Base-by-base conservation (phyloP, 176 grass and related monocot genomes). In the Tillandsia fasciculata region DNA sequence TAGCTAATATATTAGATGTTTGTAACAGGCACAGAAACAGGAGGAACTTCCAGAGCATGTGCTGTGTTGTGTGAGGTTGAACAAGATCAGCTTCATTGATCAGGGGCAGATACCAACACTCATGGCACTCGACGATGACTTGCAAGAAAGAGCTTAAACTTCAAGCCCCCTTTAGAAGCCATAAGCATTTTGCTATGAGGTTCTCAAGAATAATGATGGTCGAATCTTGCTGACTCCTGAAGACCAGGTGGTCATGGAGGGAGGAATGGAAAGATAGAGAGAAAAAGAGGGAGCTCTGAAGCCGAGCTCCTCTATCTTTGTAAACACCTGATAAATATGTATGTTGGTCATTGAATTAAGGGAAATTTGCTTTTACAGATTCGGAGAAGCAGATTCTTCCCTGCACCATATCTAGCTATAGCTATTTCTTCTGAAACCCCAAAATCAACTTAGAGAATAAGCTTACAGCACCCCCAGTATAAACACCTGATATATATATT, bases 41-140 rank as follows among this genome's bases (percentile, higher is more conserved):
- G 94, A 99, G 71, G 94, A 99, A 47, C 80, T 99, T 50, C 94
- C 94, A n/a, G 94, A 99, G 70, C 80, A 87, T 82, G 87, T 99
- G 11, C 71, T 93, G 12, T 99, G 94, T 76, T 83, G 94, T 53
- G 82, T 90, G 63, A 86, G 94, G 80, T 72, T 99, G 71, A 93
- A 86, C 87, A 92, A 79, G 63, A 69, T 92, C 20, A 87, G 90
- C 69, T 90, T 99, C 17, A 70, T 88, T 3, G 68, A 99, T 71
- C 78, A 75, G 12, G 90, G 87, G 64, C 84, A 99, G 80, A 99
- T 99, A 75, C 87, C 94, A 0, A 90, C 82, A 7, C 82, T 99
- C 64, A 67, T 99, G 73, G 83, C 78, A 56, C 73, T 85, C 29
- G 86, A 84, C 3, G 84, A 88, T 0, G 84, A 86, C 68, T 96